These are phyloP conservation scores for Calonectria pauciramosa DNA, from an alignment of 2,329 filamentous ascomycete genomes.

Conservation along the genomic window DNA sequence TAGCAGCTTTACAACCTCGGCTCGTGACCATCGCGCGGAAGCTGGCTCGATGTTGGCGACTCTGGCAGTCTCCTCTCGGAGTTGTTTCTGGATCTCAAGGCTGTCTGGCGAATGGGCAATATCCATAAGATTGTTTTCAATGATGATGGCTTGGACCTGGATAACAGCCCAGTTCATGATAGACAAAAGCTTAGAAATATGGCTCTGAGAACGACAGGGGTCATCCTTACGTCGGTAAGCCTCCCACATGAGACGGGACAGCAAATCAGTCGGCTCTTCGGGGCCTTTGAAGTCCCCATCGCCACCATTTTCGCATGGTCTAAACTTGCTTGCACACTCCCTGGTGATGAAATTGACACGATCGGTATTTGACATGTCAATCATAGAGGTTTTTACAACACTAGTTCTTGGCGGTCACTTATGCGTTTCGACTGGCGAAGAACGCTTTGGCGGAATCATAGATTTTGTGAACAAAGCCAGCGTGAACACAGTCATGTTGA, in stretches of 20 bases:
- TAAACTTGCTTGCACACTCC: not conserved
- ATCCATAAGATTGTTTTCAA: not conserved
- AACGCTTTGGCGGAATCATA: not conserved
- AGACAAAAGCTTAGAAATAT: not conserved
- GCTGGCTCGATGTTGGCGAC: not conserved
- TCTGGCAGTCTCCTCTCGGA: not conserved
- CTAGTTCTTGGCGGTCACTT: not conserved
- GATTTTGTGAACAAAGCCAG: not conserved
- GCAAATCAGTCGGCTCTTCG: not conserved
- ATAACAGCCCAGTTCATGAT: not conserved
- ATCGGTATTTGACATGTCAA: not conserved
- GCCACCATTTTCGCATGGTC: not conserved
- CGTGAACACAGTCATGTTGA: not conserved
- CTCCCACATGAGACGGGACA: not conserved
- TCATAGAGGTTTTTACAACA: not conserved
- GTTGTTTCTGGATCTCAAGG: not conserved
- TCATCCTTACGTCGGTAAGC: slow-evolving; percentile 4
- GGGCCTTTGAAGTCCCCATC: not conserved
- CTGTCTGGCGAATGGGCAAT: not conserved
- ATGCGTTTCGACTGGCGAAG: not conserved
- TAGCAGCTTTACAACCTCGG: not conserved
- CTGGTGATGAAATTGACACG: not conserved
- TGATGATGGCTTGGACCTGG: not conserved
- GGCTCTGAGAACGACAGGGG: not conserved
- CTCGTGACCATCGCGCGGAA: not conserved